Base-by-base conservation (phyloP, 768 basidiomycete genomes). In the Tulasnella sp. region DNA sequence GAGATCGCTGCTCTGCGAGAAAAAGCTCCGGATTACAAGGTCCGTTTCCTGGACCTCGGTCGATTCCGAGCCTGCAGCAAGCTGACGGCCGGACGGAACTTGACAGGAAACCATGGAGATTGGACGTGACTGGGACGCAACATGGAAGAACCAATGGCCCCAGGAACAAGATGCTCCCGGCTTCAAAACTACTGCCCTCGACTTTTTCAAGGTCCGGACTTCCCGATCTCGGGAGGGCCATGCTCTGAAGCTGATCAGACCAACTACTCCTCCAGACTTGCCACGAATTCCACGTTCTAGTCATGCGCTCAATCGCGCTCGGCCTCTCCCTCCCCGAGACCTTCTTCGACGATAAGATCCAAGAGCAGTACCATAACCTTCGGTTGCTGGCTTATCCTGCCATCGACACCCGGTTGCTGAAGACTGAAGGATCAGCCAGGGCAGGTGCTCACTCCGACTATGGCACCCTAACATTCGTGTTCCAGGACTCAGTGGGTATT, bases 371-470 rank as follows among this genome's bases (percentile, higher is more conserved):
- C 82, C 95, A 96, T 84, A 96, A 95, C 84, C 86, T 97, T 60
- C 89, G 95, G 40, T 88, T 96, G 42, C 86, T 96, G 37, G 93
- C 92, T 11, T 96, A 96, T 84, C 95, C 95, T 34, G 87, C 94
- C n/a, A 89, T 96, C 76, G 90, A 90, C 81, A 88, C 89, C 8
- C 85, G 87, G 31, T 83, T 93, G 46, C 86, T 95, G 72, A 87
- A 88, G 50, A 85, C 87, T 54, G 90, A 92, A 0, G 93, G 93
- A 0, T 93, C 94, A 83, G 92, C 93, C 20, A 89, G 95, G 40
- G 95, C 95, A 22, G 95, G 94, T 16, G 92, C 93, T 31, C 95
- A 96, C 83, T 94, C 83, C 91, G 93, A 95, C 85, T 94, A 94
- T 82, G 94, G 94, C 4, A 92, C 93, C n/a, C 85, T 95, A 82